Conservation (phyloP, 2,329 filamentous ascomycete species). For the Dichotomopilus funicola region DNA sequence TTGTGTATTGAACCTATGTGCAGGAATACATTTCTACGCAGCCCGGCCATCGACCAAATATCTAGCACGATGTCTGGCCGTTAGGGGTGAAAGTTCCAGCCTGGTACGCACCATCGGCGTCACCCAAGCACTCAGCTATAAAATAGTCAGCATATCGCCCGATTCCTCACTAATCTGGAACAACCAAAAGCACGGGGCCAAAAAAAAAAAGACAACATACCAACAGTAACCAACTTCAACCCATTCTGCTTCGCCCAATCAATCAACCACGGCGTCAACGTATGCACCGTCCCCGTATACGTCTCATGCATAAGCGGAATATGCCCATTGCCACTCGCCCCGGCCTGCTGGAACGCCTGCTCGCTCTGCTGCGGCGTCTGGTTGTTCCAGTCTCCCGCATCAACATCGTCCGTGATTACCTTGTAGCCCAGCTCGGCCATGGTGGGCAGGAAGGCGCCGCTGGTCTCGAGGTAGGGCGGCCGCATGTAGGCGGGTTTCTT, state of each 20-base stretch:
- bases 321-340: conserved; percentile 40
- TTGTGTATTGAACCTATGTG: no score
- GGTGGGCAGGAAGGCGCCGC: conserved; percentile 36
- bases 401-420: conserved; percentile 54
- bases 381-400: conserved; percentile 56
- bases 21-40: no score
- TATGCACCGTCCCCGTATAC: conserved; percentile 42
- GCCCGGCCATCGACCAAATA: neutral
- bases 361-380: conserved; percentile 44
- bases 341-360: conserved; percentile 42
- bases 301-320: conserved; percentile 54
- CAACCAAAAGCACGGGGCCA: neutral
- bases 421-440: conserved; percentile 48
- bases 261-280: conserved; percentile 44
- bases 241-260: conserved; percentile 44
- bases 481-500: conserved; percentile 45
- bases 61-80: conserved; percentile 20
- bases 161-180: no score
- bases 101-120: conserved; percentile 36
- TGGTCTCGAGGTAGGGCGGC: conserved; percentile 43
- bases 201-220: conserved; percentile 28
- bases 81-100: conserved; percentile 32
- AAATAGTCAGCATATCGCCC: neutral
- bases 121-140: conserved; percentile 38
- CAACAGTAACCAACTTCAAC: conserved; percentile 44